Evolutionary conservation across 2,329 filamentous ascomycete genomes (phyloP).

Genomic region (Pseudocercospora eumusae): DNA sequence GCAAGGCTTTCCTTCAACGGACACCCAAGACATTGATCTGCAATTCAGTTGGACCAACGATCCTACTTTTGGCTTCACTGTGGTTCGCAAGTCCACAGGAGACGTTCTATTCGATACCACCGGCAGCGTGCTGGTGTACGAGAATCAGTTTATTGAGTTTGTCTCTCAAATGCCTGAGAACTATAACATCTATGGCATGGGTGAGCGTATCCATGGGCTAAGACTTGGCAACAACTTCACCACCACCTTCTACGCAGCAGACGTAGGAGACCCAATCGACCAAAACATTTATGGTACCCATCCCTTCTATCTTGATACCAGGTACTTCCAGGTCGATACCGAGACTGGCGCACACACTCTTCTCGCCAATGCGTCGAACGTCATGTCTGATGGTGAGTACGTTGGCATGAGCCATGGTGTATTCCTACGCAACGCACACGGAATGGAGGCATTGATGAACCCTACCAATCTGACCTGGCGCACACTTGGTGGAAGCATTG

Average conservation of each 20-base stretch:
- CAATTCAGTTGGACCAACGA: slow-evolving; percentile 59
- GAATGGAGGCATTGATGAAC: slow-evolving; percentile 69
- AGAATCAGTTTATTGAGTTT: slow-evolving; percentile 78
- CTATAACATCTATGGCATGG: slow-evolving; percentile 73
- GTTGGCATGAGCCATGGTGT: slow-evolving; percentile 73
- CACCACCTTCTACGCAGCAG: slow-evolving; percentile 67
- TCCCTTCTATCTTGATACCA: slow-evolving; percentile 76
- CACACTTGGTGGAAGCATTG: slow-evolving; percentile 72
- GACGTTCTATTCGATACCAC: slow-evolving; percentile 69
- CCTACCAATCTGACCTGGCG: slow-evolving; percentile 70
- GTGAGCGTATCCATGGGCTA: slow-evolving; percentile 70
- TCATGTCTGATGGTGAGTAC: slow-evolving; percentile 58
- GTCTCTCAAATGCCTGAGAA: slow-evolving; percentile 64
- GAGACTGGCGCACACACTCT: slow-evolving; percentile 52
- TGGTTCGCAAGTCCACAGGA: slow-evolving; percentile 59
- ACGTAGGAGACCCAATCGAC: slow-evolving; percentile 66
- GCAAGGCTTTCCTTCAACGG: slow-evolving; percentile 43
- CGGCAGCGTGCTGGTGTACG: slow-evolving; percentile 66
- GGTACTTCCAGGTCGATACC: slow-evolving; percentile 64
- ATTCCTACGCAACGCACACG: slow-evolving; percentile 74
- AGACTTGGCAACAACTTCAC: slow-evolving; percentile 73
- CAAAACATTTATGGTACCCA: slow-evolving; percentile 74
- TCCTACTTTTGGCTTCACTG: slow-evolving; percentile 59
- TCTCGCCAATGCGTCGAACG: slow-evolving; percentile 53
- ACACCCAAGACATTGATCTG: slow-evolving; percentile 50